Evolutionary conservation across 495 filamentous ascomycete genomes (phyloP).

Genomic region (Xylaria longipes): DNA sequence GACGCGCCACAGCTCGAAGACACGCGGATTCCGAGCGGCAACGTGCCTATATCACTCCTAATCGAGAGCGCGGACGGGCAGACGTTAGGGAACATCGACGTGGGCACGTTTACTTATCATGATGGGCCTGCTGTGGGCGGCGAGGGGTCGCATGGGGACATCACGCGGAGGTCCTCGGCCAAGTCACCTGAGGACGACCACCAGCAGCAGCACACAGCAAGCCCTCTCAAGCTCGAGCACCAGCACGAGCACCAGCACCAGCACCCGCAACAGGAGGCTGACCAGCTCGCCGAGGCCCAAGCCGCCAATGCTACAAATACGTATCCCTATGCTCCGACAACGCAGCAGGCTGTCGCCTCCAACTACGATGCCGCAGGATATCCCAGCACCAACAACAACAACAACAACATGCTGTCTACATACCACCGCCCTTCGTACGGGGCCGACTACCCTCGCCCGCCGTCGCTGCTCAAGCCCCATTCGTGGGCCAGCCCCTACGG

Average conservation of each 20-base stretch:
- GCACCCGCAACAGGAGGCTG: constrained; percentile 38
- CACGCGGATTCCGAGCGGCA: constrained; percentile 69
- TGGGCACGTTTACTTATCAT: constrained; percentile 79
- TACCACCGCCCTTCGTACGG: constrained; percentile 53
- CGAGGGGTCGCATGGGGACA: constrained; percentile 51
- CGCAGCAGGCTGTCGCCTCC: constrained; percentile 49
- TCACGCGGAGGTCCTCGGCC: constrained; percentile 47
- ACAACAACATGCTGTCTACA: constrained; percentile 53
- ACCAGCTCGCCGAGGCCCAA: constrained; percentile 33
- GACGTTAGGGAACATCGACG: constrained; percentile 65
- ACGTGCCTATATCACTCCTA: constrained; percentile 74
- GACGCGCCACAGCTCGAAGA: constrained; percentile 73
- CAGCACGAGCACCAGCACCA: constrained; percentile 14
- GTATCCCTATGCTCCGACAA: constrained; percentile 51
- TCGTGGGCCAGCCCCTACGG: constrained; percentile 55
- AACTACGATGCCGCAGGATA: constrained; percentile 43
- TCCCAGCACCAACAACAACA: constrained; percentile 53
- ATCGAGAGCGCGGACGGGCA: constrained; percentile 72
- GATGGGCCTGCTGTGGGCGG: constrained; percentile 41
- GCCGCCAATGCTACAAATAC: constrained; percentile 49
- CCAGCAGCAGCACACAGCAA: background rate
- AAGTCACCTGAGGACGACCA: constrained; percentile 50
- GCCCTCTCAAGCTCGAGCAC: constrained; percentile 35
- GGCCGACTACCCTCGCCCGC: constrained; percentile 52
- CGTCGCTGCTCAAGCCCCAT: constrained; percentile 53